Evolutionary conservation across 352 stramenopile genomes (phyloP).

Genomic region (Globisporangium echinulatum): DNA sequence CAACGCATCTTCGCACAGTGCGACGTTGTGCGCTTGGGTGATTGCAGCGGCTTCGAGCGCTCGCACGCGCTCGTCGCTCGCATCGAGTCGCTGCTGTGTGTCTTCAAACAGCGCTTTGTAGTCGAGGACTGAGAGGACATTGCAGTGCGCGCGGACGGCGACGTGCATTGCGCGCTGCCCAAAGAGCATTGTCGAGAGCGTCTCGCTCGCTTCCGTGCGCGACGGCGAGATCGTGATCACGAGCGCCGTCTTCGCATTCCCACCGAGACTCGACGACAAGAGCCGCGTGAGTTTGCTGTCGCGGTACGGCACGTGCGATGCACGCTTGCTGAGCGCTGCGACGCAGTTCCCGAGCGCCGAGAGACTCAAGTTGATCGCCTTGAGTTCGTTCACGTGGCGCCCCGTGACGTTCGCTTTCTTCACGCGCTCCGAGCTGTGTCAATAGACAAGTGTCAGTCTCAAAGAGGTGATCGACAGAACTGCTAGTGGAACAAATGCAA

Average conservation of each 20-base stretch:
- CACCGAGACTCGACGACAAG: constrained; percentile 60
- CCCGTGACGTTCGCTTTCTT: constrained; percentile 57
- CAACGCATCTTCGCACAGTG: constrained; percentile 32
- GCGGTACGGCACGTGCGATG: constrained; percentile 51
- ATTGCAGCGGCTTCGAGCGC: constrained; percentile 8
- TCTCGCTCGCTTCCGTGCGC: constrained; percentile 42
- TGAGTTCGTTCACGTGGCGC: constrained; percentile 57
- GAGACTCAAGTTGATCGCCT: constrained; percentile 68
- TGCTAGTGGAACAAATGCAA: neutral
- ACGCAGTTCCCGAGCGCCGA: constrained; percentile 76
- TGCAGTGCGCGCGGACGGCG: constrained; percentile 47
- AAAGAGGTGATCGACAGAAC: neutral
- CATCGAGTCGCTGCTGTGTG: constrained; percentile 42
- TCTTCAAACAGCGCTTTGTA: constrained; percentile 65
- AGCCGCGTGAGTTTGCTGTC: constrained; percentile 72
- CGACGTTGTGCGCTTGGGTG: constrained; percentile 16
- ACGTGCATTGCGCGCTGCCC: constrained; percentile 70
- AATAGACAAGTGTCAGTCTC: neutral
- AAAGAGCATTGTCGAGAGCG: constrained; percentile 64
- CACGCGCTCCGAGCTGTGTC: constrained; percentile 44
- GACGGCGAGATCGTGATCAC: constrained; percentile 53
- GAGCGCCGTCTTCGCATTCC: constrained; percentile 68
- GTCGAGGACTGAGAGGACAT: constrained; percentile 56
- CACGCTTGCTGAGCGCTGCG: constrained; percentile 50
- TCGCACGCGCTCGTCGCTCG: constrained; percentile 22